A percentile compares a stretch with the other conserved stretches of the same genome.
phyloP scores from a whole-genome alignment of 164 flowering plant genomes.

The Vitis cinerea region DNA sequence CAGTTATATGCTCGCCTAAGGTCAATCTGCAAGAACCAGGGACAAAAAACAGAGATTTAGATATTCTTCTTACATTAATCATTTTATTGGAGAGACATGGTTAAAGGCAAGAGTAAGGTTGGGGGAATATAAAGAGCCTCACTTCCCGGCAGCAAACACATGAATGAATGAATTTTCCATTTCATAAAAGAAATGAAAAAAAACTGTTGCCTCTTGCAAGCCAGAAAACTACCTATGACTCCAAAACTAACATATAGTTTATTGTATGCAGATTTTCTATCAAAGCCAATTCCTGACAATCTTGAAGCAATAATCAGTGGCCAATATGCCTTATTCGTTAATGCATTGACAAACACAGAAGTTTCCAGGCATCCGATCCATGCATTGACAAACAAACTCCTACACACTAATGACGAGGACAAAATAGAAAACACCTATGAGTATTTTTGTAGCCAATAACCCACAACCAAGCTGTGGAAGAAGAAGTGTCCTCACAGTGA shows the following conservation, averaged over 20 bases:
- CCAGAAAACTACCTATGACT: background rate
- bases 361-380: background rate
- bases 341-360: background rate
- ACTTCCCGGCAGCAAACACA: background rate
- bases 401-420: too few species aligned
- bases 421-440: too few species aligned
- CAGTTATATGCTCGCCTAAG: slow-evolving; percentile 87
- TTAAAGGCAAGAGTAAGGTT: background rate
- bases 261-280: background rate
- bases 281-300: background rate
- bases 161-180: background rate
- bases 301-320: background rate
- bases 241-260: background rate
- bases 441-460: too few species aligned
- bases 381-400: background rate
- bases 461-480: too few species aligned
- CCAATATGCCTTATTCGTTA: background rate
- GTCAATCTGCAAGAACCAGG: slow-evolving; percentile 73
- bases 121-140: background rate
- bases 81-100: background rate
- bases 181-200: background rate
- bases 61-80: background rate
- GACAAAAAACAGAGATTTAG: slow-evolving; percentile 1
- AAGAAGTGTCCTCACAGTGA: too few species aligned
- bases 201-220: background rate